These are phyloP conservation scores for Zymoseptoria crescenta DNA, from an alignment of 2,329 filamentous ascomycete species.

Conservation along the genomic window DNA sequence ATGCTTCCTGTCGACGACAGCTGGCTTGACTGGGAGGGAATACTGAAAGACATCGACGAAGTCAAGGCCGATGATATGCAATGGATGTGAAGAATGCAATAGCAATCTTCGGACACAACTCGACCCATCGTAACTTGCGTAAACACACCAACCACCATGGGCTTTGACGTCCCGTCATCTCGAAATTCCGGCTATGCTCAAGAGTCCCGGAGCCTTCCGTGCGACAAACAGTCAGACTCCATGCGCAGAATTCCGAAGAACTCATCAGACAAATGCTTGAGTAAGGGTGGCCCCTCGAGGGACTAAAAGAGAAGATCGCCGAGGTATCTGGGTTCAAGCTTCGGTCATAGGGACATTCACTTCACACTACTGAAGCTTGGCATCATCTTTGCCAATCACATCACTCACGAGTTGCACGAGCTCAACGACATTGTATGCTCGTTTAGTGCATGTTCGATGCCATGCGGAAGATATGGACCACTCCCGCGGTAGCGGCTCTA, in stretches of 20 bases:
- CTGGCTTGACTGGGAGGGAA: slow-evolving; percentile 32
- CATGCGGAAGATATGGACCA: background rate
- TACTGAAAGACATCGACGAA: slow-evolving; percentile 28
- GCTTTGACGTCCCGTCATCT: background rate
- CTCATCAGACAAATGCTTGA: background rate
- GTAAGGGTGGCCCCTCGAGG: background rate
- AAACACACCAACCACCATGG: background rate
- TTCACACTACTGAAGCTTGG: background rate
- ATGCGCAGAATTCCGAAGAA: background rate
- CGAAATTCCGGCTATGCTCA: background rate
- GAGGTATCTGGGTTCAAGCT: background rate
- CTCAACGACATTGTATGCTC: background rate
- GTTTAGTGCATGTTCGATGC: background rate
- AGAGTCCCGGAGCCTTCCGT: background rate
- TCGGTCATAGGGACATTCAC: background rate
- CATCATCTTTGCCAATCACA: background rate
- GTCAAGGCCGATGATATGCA: slow-evolving; percentile 49
- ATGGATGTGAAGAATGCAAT: slow-evolving; percentile 38
- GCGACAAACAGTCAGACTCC: background rate
- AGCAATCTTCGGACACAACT: background rate
- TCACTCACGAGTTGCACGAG: background rate
- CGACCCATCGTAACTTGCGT: background rate
- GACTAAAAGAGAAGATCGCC: background rate
- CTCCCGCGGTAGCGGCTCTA: background rate
- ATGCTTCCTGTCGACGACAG: slow-evolving; percentile 14